phyloP scores from a whole-genome alignment of 257 asterid genomes.

The Nicotiana sylvestris region DNA sequence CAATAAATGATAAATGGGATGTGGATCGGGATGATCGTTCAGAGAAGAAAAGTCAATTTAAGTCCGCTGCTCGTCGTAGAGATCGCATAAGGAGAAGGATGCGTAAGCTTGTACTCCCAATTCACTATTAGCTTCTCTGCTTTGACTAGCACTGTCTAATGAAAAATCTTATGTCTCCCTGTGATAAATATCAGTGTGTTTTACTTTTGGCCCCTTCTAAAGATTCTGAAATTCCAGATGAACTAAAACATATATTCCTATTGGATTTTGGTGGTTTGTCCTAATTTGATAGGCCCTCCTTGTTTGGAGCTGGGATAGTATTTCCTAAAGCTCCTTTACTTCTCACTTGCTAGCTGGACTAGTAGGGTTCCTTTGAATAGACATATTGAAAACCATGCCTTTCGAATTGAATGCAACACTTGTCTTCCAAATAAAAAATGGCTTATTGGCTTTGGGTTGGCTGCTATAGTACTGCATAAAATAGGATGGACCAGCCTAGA shows the following conservation, averaged over 20 bases:
- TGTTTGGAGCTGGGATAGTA: not conserved
- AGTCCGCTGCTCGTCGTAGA: constrained; percentile 44
- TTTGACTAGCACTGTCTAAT: not conserved
- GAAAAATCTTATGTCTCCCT: not conserved
- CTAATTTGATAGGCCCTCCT: not conserved
- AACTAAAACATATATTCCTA: not conserved
- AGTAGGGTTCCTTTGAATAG: not conserved
- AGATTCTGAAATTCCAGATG: not conserved
- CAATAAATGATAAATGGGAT: constrained; percentile 25
- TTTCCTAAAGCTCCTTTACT: not conserved
- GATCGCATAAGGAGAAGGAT: constrained; percentile 41
- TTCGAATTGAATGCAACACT: not conserved
- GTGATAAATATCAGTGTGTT: not conserved
- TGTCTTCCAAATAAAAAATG: not conserved
- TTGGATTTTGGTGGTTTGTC: not conserved
- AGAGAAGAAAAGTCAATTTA: constrained; percentile 45
- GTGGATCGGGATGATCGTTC: constrained; percentile 36
- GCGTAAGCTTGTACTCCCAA: constrained; percentile 43
- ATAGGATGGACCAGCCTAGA: not conserved
- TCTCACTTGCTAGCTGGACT: not conserved
- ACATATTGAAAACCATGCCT: not conserved
- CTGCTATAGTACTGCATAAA: not conserved
- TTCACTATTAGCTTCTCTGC: not conserved
- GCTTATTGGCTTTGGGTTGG: not conserved
- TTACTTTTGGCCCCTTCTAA: not conserved